Evolutionary conservation across 2,329 filamentous ascomycete genomes (phyloP), one percentile per base, ranked within the genome.

Genomic region (Penicillium vulpinum): DNA sequence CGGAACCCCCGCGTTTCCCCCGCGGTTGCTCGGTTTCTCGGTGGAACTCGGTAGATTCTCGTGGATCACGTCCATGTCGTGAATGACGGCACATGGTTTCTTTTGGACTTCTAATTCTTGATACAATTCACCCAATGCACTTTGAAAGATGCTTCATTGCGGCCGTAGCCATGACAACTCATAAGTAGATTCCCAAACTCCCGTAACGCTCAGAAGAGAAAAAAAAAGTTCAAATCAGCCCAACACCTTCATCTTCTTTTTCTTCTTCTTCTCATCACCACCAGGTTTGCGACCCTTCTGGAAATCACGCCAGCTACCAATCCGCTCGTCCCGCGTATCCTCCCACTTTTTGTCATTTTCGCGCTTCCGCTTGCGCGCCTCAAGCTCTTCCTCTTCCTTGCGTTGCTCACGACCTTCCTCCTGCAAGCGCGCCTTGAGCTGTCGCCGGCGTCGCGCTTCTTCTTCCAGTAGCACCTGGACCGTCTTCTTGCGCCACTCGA

Each of bases 271-370:
- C 18, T 73, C 69, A 64, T 74, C 80, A 24, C 79, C 81, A 21
- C 78, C 81, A 75, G 83, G 86, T 59, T 84, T 85, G 57, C 77
- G 74, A 8, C 73, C 78, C 78, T 95, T 94, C 73, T 94, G 88
- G 70, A 96, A 99, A 63, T 92, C 85, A 56, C 94, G 85, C 94
- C 94, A 99, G 74, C 89, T 96, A 63, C 87, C 90, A 75, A 99
- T 97, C 63, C 94, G 84, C 77, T 91, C 85, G 59, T 99, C 94
- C 45, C 94, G 81, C 26, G 89, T 96, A 70, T 90, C 87, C 80
- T 99, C 94, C 94, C 94, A 99, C 61, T 92, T 89, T 78, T 94
- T 87, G 64, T 97, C 92, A 74, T 94, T 91, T 71, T 97, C 92
- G 58, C 94, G 83, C 84, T 93, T 93, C 66, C 89, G 83, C 78